phyloP scores from a whole-genome alignment of 176 grass and related monocot species.

The Miscanthus lutarioriparius region DNA sequence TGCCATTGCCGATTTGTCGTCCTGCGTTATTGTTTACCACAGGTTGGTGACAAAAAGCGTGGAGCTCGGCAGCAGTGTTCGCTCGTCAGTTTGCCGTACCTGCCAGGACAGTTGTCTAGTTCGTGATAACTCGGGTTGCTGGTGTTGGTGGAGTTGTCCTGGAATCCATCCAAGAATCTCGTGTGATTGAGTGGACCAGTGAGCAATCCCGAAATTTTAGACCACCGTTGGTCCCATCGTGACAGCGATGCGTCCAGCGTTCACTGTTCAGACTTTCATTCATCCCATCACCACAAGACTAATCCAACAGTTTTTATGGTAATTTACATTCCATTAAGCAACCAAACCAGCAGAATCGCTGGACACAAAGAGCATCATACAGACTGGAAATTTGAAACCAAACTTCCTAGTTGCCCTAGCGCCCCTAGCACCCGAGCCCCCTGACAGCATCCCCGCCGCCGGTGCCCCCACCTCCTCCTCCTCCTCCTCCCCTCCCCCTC shows the following conservation, averaged over 20 bases:
- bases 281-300: no score
- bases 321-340: no score
- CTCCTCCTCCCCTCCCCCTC: no score
- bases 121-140: not conserved
- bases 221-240: not conserved
- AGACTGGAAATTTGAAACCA: no score
- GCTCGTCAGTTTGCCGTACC: conserved; percentile 23
- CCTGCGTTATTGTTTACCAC: not conserved
- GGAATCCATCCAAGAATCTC: conserved; percentile 17
- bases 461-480: no score
- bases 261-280: no score
- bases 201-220: not conserved
- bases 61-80: not conserved
- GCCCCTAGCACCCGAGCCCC: no score
- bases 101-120: not conserved
- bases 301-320: no score
- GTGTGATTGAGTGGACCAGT: not conserved
- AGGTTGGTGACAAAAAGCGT: conserved; percentile 24
- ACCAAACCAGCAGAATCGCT: no score
- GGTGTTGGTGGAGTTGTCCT: not conserved
- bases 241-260: not conserved
- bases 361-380: no score
- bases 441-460: no score
- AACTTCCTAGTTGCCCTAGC: no score
- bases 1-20: not conserved